Evolutionary conservation across 345 rosid genomes (phyloP), one percentile per base, ranked within the genome.

Genomic region (Salix caprea): DNA sequence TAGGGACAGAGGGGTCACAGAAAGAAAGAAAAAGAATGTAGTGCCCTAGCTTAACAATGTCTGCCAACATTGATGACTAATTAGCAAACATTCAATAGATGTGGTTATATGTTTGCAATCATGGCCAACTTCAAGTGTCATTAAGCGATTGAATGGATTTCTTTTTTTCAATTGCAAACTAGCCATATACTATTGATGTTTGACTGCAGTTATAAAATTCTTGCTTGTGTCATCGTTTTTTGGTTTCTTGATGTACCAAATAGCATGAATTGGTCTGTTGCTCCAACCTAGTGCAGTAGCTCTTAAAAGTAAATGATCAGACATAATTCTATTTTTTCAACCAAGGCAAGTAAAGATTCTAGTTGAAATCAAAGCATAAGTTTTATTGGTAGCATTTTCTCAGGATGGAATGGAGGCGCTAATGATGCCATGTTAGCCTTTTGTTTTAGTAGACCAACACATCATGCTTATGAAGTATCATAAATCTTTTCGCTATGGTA

Each of bases 1-100:
- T 11, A 75, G 26, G 34, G 46, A 65, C 28, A 69, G 6, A 58
- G 48, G 34, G 62, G 69, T 68, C 70, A 37, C 12, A 79, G 3
- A 52, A 71, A 71, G 7, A 52, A 69, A 71, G 39, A 44, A 70
- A 19, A 62, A 30, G 46, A 48, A 19, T 34, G 30, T 28, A 69
- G 32, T 70, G 46, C 39, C 62, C 39, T 21, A 24, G 28, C 54
- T 37, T 18, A 32, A 34, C 23, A 65, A 44, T 50, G 28, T 75
- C 78, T 71, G 48, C 75, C 54, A 71, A 58, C 74, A 69, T 24
- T 18, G 37, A 18, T 58, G n/a, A 58, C 24, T 37, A 62, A 40
- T 40, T 40, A 65, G 52, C 52, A 37, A 67, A 52, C 9, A 72
- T 23, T 32, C 0, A 30, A 18, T 21, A 23, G 11, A 23, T 67